phyloP scores from a whole-genome alignment of 1,139 yeast genomes.

The Entelexis paramagnoliae region DNA sequence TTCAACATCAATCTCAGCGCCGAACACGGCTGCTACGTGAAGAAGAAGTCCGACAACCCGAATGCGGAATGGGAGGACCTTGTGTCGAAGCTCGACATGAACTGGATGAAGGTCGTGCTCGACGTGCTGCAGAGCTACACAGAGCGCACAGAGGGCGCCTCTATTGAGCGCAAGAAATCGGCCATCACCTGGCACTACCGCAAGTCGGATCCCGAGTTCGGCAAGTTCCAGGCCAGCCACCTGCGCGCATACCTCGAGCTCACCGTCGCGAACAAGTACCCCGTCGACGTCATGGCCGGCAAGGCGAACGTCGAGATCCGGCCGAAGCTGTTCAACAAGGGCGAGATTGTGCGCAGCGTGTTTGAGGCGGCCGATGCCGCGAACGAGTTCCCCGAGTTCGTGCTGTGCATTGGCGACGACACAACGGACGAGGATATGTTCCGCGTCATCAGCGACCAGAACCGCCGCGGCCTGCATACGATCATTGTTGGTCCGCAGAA shows the following conservation, averaged over 20 bases:
- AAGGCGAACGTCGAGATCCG: conserved; percentile 96
- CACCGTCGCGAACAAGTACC: conserved; percentile 56
- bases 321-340: conserved; percentile 88
- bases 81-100: conserved; percentile 76
- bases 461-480: conserved; percentile 47
- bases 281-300: conserved; percentile 93
- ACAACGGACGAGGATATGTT: conserved; percentile 98
- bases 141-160: conserved; percentile 82
- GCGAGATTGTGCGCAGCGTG: conserved; percentile 81
- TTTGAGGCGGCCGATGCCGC: conserved; percentile 43
- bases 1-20: conserved; percentile 74
- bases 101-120: conserved; percentile 80
- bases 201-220: conserved; percentile 85
- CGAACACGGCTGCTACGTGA: conserved; percentile 95
- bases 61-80: conserved; percentile 64
- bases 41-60: conserved; percentile 41
- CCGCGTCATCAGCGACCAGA: conserved; percentile 41
- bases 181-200: conserved; percentile 98
- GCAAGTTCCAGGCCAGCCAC: conserved; percentile 71
- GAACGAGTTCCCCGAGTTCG: conserved; percentile 53
- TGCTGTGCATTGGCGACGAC: conserved; percentile 89
- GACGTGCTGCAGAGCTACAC: conserved; percentile 66
- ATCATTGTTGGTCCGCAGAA: conserved; percentile 94
- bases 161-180: conserved; percentile 78
- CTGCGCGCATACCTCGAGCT: conserved; percentile 54